These are phyloP conservation scores for Lachancea mirantina DNA, from an alignment of 805 yeast species.

Conservation along the genomic window DNA sequence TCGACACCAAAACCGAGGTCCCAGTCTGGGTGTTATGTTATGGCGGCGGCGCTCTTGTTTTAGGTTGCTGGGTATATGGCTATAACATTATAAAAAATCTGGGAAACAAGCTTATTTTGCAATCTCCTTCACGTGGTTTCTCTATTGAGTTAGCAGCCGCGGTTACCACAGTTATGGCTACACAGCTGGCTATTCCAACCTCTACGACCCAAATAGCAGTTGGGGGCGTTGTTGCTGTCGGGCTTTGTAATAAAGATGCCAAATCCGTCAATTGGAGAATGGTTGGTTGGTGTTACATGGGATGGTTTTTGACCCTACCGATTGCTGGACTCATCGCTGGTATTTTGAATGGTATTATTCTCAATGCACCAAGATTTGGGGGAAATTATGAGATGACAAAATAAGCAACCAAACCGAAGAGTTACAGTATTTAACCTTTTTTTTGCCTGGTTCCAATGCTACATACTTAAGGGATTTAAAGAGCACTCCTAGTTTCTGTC, in stretches of 20 bases:
- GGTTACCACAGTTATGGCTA: slow-evolving; percentile 65
- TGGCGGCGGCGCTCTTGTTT: slow-evolving; percentile 57
- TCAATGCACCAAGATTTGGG: slow-evolving; percentile 53
- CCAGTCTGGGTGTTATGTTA: slow-evolving; percentile 68
- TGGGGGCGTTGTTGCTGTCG: slow-evolving; percentile 72
- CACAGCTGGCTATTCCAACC: slow-evolving; percentile 63
- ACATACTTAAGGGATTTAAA: too few relatives aligned
- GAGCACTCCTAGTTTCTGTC: too few relatives aligned
- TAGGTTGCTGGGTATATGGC: slow-evolving; percentile 68
- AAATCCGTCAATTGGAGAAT: slow-evolving; percentile 70
- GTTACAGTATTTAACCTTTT: too few relatives aligned
- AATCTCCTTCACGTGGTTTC: slow-evolving; percentile 74
- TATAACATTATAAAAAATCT: slow-evolving; percentile 61
- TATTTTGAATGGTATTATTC: slow-evolving; percentile 50
- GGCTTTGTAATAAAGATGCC: slow-evolving; percentile 58
- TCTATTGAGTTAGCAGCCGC: slow-evolving; percentile 75
- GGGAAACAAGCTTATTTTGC: slow-evolving; percentile 68
- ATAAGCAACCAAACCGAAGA: too few relatives aligned
- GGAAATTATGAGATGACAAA: slow-evolving; percentile 22
- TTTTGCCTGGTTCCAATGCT: too few relatives aligned
- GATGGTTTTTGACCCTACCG: slow-evolving; percentile 71
- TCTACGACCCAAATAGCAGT: slow-evolving; percentile 76
- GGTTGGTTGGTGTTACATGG: slow-evolving; percentile 62
- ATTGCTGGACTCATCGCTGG: slow-evolving; percentile 70
- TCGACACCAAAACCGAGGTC: slow-evolving; percentile 43